Evolutionary conservation across 2,329 filamentous ascomycete genomes (phyloP).

Genomic region (Lachnellula cervina): DNA sequence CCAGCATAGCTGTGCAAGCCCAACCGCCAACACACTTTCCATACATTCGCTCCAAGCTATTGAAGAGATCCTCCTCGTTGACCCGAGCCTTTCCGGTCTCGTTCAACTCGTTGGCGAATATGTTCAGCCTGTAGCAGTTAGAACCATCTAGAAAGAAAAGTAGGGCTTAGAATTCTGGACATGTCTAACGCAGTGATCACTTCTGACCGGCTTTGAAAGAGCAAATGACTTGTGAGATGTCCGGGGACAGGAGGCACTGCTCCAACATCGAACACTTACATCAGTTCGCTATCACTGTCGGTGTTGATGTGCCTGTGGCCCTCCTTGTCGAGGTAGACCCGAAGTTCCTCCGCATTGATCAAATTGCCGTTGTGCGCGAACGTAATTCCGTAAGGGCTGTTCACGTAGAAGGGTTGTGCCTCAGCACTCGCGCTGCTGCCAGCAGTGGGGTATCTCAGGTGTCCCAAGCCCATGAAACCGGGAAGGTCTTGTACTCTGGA

Average conservation of each 20-base stretch:
- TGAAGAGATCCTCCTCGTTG: slow-evolving; percentile 73
- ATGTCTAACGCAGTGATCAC: too few species aligned
- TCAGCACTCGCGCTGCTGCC: slow-evolving; percentile 80
- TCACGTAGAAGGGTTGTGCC: slow-evolving; percentile 90
- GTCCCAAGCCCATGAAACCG: slow-evolving; percentile 81
- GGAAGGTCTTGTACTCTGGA: slow-evolving; percentile 67
- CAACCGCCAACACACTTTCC: slow-evolving; percentile 67
- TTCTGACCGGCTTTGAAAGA: too few species aligned
- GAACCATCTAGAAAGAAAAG: slow-evolving; percentile 43
- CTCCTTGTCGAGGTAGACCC: slow-evolving; percentile 43
- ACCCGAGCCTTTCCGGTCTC: slow-evolving; percentile 77
- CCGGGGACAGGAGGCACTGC: too few species aligned
- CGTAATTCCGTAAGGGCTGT: slow-evolving; percentile 76
- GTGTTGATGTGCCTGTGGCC: slow-evolving; percentile 56
- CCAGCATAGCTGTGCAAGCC: slow-evolving; percentile 78
- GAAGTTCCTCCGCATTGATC: slow-evolving; percentile 68
- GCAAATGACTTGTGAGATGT: too few species aligned
- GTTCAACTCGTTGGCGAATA: slow-evolving; percentile 78
- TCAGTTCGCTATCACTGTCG: slow-evolving; percentile 68
- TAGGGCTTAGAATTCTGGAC: not conserved
- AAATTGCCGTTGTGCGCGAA: slow-evolving; percentile 86
- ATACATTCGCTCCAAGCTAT: slow-evolving; percentile 67
- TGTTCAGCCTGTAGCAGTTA: slow-evolving; percentile 81
- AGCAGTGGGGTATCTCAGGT: slow-evolving; percentile 84
- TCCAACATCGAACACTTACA: too few species aligned